Base-by-base conservation (phyloP, 148 eudicot species). In the Drosera capensis region DNA sequence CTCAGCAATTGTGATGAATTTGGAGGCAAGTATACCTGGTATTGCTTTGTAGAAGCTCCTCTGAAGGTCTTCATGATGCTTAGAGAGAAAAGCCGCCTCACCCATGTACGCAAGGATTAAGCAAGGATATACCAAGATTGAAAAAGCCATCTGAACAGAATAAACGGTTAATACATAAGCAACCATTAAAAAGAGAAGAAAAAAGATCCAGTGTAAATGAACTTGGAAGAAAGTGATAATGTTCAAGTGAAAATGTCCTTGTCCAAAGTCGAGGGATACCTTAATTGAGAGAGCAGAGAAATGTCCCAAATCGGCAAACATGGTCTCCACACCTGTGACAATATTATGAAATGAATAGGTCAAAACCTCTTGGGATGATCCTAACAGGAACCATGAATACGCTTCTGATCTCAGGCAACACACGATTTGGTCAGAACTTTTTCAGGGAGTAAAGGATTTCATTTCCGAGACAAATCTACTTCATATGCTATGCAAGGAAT, bases 261-360 rank as follows among this genome's bases (percentile, higher is more conserved):
- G 5, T 9, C 38, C 38, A 5, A 34, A n/a, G n/a, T 5, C n/a
- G 17, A 8, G 3, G 14, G 16, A 42, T 63, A 76, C 82, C 78
- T 78, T 71, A 18, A 79, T 67, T 43, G 86, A 72, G 31, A 64
- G 45, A n/a, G 65, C 59, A 15, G 86, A 71, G 36, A 79, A 79
- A 54, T 79, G 86, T 2, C 81, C 86, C 29, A 79, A 57, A 64
- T 74, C 86, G 58, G 86, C 81, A 68, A 79, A 79, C 81, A 79
- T 74, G 4, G 86, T 66, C 68, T 79, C 86, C 6, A 65, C 70
- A 14, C 86, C 84, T 77, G 68, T 9, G 23, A 47, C 15, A 22
- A 35, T 26, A 48, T 25, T 55, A 48, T 37, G 54, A 57, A 20
- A 11, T 40, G 2, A 43, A 20, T 21, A 49, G 20, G 22, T 45